Evolutionary conservation across 1,284 basidiomycete species (phyloP), one percentile per base, ranked within the genome.

Genomic region (Naganishia albida): DNA sequence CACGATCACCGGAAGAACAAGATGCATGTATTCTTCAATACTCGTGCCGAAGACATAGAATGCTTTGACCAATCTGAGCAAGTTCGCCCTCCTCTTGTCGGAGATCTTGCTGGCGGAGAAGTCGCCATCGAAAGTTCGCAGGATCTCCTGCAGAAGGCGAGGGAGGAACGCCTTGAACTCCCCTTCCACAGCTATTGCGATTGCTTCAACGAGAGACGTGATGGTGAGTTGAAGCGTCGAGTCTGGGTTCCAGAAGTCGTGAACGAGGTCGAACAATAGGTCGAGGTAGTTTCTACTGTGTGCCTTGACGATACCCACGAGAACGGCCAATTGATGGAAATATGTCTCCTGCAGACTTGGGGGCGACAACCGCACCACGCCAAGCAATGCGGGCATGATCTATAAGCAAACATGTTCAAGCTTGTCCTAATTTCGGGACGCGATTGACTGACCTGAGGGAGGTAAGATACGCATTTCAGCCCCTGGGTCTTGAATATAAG

Each of bases 81-180:
- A 88, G 72, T 95, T 95, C 77, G 90, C 88, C 72, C 95, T 89
- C n/a, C 87, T 82, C 76, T 92, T 90, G 63, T 93, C 91, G 46
- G 75, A 75, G n/a, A 79, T 70, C 46, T 76, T 72, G 43, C 71
- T 72, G 7, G 74, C 74, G 0, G 77, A 71, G 26, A 89, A 81
- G 66, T 93, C 91, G 16, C 87, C 88, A 68, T 97, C 93, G 71
- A 99, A 96, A 0, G 94, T 81, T 62, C 83, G 90, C 54, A 99
- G 84, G 69, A 99, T 86, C 42, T 93, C 85, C 34, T 95, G 95
- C 2, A 99, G 82, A 49, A 98, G 87, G 25, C 87, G 88, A 0
- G 95, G 93, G n/a, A 99, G 81, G 80, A 95, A 97, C 1, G 93
- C 93, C 76, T 95, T 95, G 83, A 99, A 99, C 77, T 99, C 96